A percentile compares a stretch with the other conserved stretches of the same genome.
Conservation (phyloP, 2,329 filamentous ascomycete genomes). For the Xylariomycetidae sp. region DNA sequence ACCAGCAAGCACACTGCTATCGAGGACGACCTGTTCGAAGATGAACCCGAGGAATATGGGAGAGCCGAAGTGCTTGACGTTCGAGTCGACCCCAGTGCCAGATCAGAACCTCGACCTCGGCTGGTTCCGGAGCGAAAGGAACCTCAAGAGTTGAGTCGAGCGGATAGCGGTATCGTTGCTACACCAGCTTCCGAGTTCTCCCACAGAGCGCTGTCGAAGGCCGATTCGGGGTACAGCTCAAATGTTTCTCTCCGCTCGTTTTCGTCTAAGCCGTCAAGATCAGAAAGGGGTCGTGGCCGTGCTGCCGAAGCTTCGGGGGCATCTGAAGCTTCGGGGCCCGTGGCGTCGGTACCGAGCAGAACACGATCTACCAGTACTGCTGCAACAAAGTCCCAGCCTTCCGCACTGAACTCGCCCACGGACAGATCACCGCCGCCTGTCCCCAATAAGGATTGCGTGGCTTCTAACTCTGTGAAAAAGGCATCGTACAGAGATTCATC, state of each 20-base stretch:
- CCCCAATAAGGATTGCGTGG: slow-evolving; percentile 34
- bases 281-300: slow-evolving; percentile 18
- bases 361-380: too few species aligned
- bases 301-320: too few species aligned
- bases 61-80: slow-evolving; percentile 21
- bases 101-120: slow-evolving; percentile 25
- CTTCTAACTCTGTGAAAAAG: too few species aligned
- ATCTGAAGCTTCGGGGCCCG: too few species aligned
- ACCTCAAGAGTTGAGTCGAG: slow-evolving; percentile 25
- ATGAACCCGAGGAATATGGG: slow-evolving; percentile 26
- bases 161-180: slow-evolving; percentile 45
- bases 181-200: slow-evolving; percentile 38
- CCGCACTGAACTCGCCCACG: too few species aligned
- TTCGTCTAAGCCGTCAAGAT: slow-evolving; percentile 25
- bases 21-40: slow-evolving; percentile 43
- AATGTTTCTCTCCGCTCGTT: slow-evolving; percentile 52
- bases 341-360: too few species aligned
- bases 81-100: slow-evolving; percentile 36
- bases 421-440: slow-evolving; percentile 28
- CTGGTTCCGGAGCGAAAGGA: slow-evolving; percentile 14
- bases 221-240: slow-evolving; percentile 57
- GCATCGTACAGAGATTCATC: too few species aligned
- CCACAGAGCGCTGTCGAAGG: slow-evolving; percentile 44
- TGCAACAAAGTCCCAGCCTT: too few species aligned
- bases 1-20: slow-evolving; percentile 43